A percentile compares a stretch with the other conserved stretches of the same genome.
phyloP scores from a whole-genome alignment of 2,329 filamentous ascomycete species.

The Ophiognomonia clavigignenti-juglandacearum region DNA sequence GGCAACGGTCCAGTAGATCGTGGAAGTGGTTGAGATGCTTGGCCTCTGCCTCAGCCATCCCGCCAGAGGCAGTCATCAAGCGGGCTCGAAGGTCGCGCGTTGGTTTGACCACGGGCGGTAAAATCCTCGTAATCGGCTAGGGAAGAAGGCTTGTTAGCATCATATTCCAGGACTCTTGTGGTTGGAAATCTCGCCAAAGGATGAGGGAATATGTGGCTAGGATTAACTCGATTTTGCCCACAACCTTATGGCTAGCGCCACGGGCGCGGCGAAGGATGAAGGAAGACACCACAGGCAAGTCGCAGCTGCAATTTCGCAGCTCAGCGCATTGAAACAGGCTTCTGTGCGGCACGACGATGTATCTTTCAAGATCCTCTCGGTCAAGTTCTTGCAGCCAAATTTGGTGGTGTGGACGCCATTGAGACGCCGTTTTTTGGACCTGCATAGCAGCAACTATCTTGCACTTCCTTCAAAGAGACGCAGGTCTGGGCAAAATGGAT shows the following conservation, averaged over 20 bases:
- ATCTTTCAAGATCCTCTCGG: too few species aligned
- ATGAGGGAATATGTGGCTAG: constrained; percentile 4
- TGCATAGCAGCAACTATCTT: too few species aligned
- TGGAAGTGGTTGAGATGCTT: constrained; percentile 79
- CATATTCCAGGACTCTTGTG: neutral
- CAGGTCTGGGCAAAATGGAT: neutral
- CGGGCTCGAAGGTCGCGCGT: constrained; percentile 77
- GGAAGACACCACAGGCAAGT: constrained; percentile 1
- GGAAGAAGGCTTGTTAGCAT: constrained; percentile 17
- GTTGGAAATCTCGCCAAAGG: constrained; percentile 1
- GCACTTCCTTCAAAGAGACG: too few species aligned
- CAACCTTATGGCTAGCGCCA: neutral
- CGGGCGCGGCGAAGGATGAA: neutral
- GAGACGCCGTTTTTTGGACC: neutral
- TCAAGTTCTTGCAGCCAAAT: neutral
- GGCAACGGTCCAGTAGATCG: constrained; percentile 82
- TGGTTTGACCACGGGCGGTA: constrained; percentile 67
- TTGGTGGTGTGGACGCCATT: neutral
- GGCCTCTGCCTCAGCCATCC: constrained; percentile 67
- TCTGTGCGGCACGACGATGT: neutral
- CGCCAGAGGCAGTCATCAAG: constrained; percentile 67
- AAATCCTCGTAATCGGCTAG: constrained; percentile 60
- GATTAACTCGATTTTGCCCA: too few species aligned
- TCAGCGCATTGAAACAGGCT: constrained; percentile 9
- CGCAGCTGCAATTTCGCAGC: constrained; percentile 3